Evolutionary conservation across 177 flowering plant genomes (phyloP).

Genomic region (Vitis hybrid): DNA sequence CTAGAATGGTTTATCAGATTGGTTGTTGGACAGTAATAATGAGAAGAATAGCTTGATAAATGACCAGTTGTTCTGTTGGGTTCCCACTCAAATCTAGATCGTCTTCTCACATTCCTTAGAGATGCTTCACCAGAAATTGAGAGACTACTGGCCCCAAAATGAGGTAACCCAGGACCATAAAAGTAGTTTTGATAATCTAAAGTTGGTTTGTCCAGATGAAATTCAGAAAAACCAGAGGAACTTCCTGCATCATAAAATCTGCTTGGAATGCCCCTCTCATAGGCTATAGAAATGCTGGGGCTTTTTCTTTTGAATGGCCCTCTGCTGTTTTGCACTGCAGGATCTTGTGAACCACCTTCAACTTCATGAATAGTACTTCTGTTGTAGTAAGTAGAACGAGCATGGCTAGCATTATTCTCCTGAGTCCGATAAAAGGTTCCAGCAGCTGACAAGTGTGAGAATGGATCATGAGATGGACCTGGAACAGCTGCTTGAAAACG

Average conservation of each 20-base stretch:
- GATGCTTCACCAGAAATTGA: constrained; percentile 33
- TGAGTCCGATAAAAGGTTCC: constrained; percentile 19
- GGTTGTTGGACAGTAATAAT: constrained; percentile 20
- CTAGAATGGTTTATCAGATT: constrained; percentile 22
- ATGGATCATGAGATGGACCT: constrained; percentile 32
- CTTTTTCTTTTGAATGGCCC: constrained; percentile 43
- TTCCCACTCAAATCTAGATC: constrained; percentile 35
- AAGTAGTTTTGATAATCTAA: constrained; percentile 25
- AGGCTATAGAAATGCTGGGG: constrained; percentile 27
- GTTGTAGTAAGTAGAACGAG: constrained; percentile 29
- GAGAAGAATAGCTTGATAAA: constrained; percentile 28
- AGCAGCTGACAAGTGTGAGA: constrained; percentile 26
- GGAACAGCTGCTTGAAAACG: constrained; percentile 19
- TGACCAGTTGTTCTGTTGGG: constrained; percentile 24
- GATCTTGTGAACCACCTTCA: constrained; percentile 24
- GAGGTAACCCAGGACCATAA: constrained; percentile 20
- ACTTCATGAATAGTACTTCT: constrained; percentile 20
- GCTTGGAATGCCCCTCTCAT: constrained; percentile 33
- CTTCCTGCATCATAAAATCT: constrained; percentile 36
- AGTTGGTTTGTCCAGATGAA: constrained; percentile 34
- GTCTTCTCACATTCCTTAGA: constrained; percentile 50
- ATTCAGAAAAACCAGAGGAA: constrained; percentile 35
- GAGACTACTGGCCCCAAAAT: constrained; percentile 19
- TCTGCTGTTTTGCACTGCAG: constrained; percentile 23
- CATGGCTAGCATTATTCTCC: constrained; percentile 24